phyloP scores from a whole-genome alignment of 164 flowering plant genomes.

The Umbellularia californica region DNA sequence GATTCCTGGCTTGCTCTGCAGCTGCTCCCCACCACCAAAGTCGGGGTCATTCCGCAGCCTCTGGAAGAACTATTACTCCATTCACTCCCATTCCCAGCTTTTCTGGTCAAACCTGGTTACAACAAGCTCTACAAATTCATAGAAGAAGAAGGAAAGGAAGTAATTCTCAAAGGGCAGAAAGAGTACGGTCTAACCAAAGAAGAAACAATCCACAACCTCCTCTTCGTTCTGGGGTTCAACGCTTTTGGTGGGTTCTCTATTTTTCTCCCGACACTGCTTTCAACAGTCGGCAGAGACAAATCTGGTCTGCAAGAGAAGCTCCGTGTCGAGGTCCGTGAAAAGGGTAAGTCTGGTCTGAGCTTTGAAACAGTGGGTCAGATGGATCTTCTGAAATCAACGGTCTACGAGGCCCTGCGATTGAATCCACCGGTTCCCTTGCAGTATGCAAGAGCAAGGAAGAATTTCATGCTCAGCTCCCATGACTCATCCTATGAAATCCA shows the following conservation, averaged over 20 bases:
- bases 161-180: slow-evolving; percentile 31
- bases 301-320: slow-evolving; percentile 45
- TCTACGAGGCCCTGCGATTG: slow-evolving; percentile 67
- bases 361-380: slow-evolving; percentile 48
- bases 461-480: slow-evolving; percentile 56
- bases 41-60: slow-evolving; percentile 49
- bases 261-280: slow-evolving; percentile 44
- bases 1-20: slow-evolving; percentile 67
- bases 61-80: slow-evolving; percentile 71
- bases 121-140: slow-evolving; percentile 51
- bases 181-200: slow-evolving; percentile 55
- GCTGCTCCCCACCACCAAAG: slow-evolving; percentile 49
- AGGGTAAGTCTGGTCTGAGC: slow-evolving; percentile 22
- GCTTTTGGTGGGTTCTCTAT: slow-evolving; percentile 78
- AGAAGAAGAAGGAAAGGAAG: slow-evolving; percentile 42
- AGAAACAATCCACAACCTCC: slow-evolving; percentile 64
- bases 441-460: slow-evolving; percentile 72
- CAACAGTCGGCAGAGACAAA: slow-evolving; percentile 33
- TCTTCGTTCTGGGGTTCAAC: slow-evolving; percentile 79
- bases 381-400: slow-evolving; percentile 63
- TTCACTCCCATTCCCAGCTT: slow-evolving; percentile 59
- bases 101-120: slow-evolving; percentile 49
- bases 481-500: slow-evolving; percentile 50
- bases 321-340: slow-evolving; percentile 43
- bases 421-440: slow-evolving; percentile 73